Conservation (phyloP, 2,329 filamentous ascomycete genomes). For the Colletotrichum sp. region DNA sequence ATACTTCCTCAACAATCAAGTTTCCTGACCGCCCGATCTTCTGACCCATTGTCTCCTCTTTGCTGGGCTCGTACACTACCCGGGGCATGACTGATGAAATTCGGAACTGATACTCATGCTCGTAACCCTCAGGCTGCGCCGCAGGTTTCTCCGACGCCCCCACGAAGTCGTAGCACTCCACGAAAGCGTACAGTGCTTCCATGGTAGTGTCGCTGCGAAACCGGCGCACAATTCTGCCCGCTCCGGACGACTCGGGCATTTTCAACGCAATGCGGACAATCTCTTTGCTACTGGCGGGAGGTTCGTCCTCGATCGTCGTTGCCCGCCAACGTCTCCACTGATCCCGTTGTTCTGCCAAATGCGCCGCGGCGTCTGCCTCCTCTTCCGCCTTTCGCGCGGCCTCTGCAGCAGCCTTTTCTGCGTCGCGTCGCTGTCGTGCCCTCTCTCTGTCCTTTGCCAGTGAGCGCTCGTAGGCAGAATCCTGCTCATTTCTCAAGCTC, state of each 20-base stretch:
- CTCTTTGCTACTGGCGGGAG: conserved; percentile 64
- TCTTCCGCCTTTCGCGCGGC: conserved; percentile 67
- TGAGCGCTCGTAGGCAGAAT: conserved; percentile 91
- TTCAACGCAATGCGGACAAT: conserved; percentile 74
- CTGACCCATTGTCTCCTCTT: conserved; percentile 69
- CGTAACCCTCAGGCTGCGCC: conserved; percentile 68
- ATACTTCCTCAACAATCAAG: conserved; percentile 80
- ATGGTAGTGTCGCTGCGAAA: conserved; percentile 74
- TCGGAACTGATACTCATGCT: conserved; percentile 84
- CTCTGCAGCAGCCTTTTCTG: conserved; percentile 72
- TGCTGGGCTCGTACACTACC: conserved; percentile 75
- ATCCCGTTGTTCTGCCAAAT: conserved; percentile 47
- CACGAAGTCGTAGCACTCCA: conserved; percentile 83
- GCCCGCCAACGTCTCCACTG: conserved; percentile 87
- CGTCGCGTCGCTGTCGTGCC: conserved; percentile 76
- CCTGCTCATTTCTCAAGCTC: conserved; percentile 84
- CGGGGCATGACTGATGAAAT: conserved; percentile 87
- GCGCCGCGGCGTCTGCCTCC: conserved; percentile 65
- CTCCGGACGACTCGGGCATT: conserved; percentile 64
- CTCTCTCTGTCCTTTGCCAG: conserved; percentile 88
- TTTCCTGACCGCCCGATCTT: conserved; percentile 85
- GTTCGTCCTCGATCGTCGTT: conserved; percentile 70
- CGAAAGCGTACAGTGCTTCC: conserved; percentile 94
- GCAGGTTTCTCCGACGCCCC: conserved; percentile 36
- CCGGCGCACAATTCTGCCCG: conserved; percentile 76